phyloP scores from a whole-genome alignment of 148 eudicot species.

The Persicaria maculosa region DNA sequence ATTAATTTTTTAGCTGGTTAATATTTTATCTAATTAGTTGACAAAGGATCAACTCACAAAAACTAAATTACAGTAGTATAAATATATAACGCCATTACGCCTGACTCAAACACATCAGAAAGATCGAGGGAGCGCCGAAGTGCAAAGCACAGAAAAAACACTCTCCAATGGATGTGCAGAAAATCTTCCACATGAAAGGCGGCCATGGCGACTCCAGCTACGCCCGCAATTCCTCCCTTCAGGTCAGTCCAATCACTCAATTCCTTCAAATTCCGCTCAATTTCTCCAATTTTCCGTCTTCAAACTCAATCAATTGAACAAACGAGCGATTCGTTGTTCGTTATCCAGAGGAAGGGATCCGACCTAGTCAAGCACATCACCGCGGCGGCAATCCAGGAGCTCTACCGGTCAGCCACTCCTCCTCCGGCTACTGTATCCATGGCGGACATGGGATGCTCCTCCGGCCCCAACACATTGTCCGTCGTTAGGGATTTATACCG shows the following conservation, averaged over 20 bases:
- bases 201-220: slow-evolving; percentile 23
- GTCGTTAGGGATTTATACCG: not conserved
- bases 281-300: not conserved
- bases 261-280: not conserved
- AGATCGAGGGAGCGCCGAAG: no score
- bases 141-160: not conserved
- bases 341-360: slow-evolving; percentile 4
- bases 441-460: slow-evolving; percentile 25
- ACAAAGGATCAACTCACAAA: not conserved
- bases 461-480: slow-evolving; percentile 20
- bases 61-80: not conserved
- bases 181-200: slow-evolving; percentile 19
- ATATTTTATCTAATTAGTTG: no score
- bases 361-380: slow-evolving; percentile 13
- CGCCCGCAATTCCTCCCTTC: slow-evolving; percentile 15
- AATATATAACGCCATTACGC: not conserved
- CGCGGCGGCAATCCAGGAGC: slow-evolving; percentile 6
- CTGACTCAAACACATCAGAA: no score
- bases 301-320: no score
- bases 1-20: no score
- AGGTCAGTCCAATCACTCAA: not conserved
- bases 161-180: slow-evolving; percentile 16
- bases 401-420: slow-evolving; percentile 9
- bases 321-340: not conserved
- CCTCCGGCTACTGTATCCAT: slow-evolving; percentile 10